Conservation (phyloP, 306 rosid species). For the Trichosanthes truncata region DNA sequence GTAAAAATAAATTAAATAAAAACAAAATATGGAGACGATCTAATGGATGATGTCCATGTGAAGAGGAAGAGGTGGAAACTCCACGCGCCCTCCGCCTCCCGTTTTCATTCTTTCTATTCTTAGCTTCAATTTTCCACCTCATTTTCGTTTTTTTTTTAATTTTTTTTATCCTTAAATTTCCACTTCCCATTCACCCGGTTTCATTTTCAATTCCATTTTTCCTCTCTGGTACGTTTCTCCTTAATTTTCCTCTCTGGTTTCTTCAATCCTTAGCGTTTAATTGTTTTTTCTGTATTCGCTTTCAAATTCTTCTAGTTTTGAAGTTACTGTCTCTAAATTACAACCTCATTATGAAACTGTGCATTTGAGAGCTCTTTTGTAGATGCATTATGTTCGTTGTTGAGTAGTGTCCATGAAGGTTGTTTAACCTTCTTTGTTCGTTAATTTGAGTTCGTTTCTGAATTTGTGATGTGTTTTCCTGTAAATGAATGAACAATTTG, state of each 20-base stretch:
- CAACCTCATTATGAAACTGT: background rate
- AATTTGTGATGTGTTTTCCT: background rate
- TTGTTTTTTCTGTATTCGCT: background rate
- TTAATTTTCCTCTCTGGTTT: background rate
- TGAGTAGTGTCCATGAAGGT: background rate
- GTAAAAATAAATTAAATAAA: background rate
- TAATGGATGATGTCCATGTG: background rate
- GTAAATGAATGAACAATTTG: background rate
- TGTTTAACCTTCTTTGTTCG: background rate
- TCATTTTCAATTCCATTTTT: background rate
- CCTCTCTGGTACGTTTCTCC: background rate
- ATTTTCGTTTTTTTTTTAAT: background rate
- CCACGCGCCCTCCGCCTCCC: conserved; percentile 14
- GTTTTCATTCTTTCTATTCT: background rate
- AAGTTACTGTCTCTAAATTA: background rate
- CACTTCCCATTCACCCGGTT: background rate
- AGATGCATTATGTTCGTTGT: background rate
- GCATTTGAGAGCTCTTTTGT: background rate
- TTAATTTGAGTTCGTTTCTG: background rate
- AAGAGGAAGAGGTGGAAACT: conserved; percentile 1
- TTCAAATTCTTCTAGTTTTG: background rate
- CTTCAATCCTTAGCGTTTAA: background rate
- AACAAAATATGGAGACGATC: background rate
- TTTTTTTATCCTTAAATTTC: background rate
- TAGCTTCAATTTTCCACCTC: background rate